Evolutionary conservation across 495 filamentous ascomycete genomes (phyloP), one percentile per base, ranked within the genome.

Genomic region (Parmelia sp.): DNA sequence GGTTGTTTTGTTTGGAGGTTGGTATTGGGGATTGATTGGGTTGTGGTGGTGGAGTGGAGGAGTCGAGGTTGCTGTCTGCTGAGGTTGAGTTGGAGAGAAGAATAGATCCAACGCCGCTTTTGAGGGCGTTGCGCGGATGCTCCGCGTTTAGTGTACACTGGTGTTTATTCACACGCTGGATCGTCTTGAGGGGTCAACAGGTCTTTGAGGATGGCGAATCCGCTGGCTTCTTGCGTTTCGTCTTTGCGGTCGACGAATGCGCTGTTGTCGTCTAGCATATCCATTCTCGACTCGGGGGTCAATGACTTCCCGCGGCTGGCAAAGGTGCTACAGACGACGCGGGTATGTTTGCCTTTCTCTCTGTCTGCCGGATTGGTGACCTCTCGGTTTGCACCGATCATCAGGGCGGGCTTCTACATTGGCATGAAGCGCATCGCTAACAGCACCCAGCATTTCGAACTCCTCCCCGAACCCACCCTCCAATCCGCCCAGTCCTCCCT

Each of bases 181-280:
- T n/a, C n/a, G n/a, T n/a, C n/a, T n/a, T n/a, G n/a, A n/a, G n/a
- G n/a, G n/a, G n/a, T n/a, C n/a, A n/a, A n/a, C n/a, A n/a, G n/a
- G n/a, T 27, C 14, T 51, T 17, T 59, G 17, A 23, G 15, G 14
- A 71, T 71, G 69, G 65, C 69, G 9, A 63, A 62, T 66, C 79
- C 86, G 9, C 82, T 91, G 15, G 74, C 81, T 23, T 80, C 81
- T 40, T 90, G 86, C 58, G 88, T 92, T 19, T 73, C 81, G 23
- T 91, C 89, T 9, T 81, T 92, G 19, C 85, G 84, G 64, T 85
- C 82, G 44, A 89, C 86, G 27, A 84, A 88, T 55, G 79, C 83
- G 31, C 81, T 90, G n/a, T 83, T 92, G 60, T 86, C 89, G 66
- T 88, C 86, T 39, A 86, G 85, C 33, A 90, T 91, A 71, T 78